phyloP scores from a whole-genome alignment of 371 early-diverging fungal species.

The Circinella minor region DNA sequence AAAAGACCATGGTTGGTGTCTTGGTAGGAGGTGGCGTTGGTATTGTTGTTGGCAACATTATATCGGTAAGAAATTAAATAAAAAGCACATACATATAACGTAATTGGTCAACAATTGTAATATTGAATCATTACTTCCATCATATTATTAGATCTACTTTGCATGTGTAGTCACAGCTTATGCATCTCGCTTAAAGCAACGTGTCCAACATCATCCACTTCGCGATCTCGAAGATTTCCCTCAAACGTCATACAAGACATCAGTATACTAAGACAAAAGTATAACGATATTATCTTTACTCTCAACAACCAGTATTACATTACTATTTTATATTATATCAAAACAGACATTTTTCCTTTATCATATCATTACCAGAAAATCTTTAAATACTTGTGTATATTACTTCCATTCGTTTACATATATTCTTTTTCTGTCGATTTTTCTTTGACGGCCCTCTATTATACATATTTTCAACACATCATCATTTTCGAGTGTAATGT shows the following conservation, averaged over 20 bases:
- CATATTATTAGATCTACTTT: slow-evolving; percentile 22
- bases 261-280: slow-evolving; percentile 9
- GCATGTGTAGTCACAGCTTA: slow-evolving; percentile 30
- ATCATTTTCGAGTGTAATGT: too few relatives aligned
- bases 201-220: slow-evolving; percentile 29
- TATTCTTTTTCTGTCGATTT: background rate
- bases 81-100: background rate
- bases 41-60: slow-evolving; percentile 26
- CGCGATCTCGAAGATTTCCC: slow-evolving; percentile 34
- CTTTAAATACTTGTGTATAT: background rate
- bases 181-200: slow-evolving; percentile 28
- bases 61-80: slow-evolving; percentile 22
- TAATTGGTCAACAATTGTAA: background rate
- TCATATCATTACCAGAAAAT: background rate
- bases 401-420: slow-evolving; percentile 2
- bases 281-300: background rate
- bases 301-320: background rate
- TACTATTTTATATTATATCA: too few relatives aligned
- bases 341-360: background rate
- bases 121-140: background rate
- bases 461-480: background rate
- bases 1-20: slow-evolving; percentile 7
- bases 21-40: slow-evolving; percentile 27
- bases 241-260: slow-evolving; percentile 15
- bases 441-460: background rate